Conservation (phyloP, 352 stramenopile genomes). For the Phytophthora quininea region DNA sequence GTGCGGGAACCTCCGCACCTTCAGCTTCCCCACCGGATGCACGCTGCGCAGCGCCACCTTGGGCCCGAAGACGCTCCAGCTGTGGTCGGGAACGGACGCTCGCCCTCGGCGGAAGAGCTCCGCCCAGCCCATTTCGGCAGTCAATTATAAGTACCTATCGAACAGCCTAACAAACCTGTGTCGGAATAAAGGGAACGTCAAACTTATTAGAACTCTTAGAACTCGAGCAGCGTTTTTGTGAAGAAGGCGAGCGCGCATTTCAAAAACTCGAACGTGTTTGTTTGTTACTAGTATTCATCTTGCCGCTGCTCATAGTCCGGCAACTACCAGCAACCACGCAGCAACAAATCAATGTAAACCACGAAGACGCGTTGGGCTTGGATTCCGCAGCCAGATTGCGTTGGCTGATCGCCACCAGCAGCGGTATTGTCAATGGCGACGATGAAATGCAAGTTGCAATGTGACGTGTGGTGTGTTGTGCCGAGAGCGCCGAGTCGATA, state of each 20-base stretch:
- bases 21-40: conserved; percentile 43
- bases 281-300: no score
- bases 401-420: background rate
- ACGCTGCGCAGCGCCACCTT: conserved; percentile 28
- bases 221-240: no score
- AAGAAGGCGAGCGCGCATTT: no score
- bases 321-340: background rate
- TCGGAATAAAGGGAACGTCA: background rate
- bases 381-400: background rate
- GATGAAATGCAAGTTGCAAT: background rate
- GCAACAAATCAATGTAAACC: background rate
- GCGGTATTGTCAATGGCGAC: background rate
- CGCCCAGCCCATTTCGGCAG: conserved; percentile 33
- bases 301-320: no score
- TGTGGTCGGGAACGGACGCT: conserved; percentile 40
- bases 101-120: conserved; percentile 34
- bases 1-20: conserved; percentile 40
- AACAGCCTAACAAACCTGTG: background rate
- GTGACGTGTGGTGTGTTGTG: background rate
- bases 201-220: no score
- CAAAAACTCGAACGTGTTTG: no score
- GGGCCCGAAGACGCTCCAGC: conserved; percentile 60
- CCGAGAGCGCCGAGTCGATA: no score
- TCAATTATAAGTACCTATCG: background rate
- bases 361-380: background rate